Conservation (phyloP, 441 rosid species). For the Mallotus repandus region DNA sequence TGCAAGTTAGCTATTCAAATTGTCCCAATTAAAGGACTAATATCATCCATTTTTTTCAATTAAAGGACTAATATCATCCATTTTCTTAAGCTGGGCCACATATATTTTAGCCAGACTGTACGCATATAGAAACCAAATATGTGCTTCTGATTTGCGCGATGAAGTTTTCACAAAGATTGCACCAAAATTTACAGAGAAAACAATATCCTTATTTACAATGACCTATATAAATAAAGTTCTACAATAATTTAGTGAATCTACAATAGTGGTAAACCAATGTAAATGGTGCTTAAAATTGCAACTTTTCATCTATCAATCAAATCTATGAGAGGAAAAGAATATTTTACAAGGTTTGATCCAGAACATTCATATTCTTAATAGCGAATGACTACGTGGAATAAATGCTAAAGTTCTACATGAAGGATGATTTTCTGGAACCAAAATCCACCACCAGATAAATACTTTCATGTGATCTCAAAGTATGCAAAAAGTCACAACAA, state of each 20-base stretch:
- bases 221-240: too few relatives aligned
- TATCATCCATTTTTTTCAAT: too few relatives aligned
- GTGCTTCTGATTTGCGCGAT: background rate
- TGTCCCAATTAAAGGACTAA: background rate
- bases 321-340: background rate
- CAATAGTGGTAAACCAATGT: background rate
- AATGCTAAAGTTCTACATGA: too few relatives aligned
- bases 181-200: too few relatives aligned
- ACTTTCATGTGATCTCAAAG: background rate
- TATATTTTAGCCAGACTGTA: background rate
- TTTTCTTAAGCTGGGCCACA: background rate
- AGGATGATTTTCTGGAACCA: too few relatives aligned
- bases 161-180: too few relatives aligned
- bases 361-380: background rate
- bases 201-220: too few relatives aligned
- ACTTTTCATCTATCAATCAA: constrained; percentile 1
- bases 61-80: background rate
- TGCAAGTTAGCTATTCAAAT: background rate
- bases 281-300: background rate
- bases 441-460: background rate
- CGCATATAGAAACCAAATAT: background rate
- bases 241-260: too few relatives aligned
- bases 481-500: background rate
- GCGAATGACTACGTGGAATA: background rate
- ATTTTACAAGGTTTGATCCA: background rate